A percentile compares a stretch with the other conserved stretches of the same genome.
Evolutionary conservation across 352 stramenopile genomes (phyloP).

Genomic region (Pythium dissimile): DNA sequence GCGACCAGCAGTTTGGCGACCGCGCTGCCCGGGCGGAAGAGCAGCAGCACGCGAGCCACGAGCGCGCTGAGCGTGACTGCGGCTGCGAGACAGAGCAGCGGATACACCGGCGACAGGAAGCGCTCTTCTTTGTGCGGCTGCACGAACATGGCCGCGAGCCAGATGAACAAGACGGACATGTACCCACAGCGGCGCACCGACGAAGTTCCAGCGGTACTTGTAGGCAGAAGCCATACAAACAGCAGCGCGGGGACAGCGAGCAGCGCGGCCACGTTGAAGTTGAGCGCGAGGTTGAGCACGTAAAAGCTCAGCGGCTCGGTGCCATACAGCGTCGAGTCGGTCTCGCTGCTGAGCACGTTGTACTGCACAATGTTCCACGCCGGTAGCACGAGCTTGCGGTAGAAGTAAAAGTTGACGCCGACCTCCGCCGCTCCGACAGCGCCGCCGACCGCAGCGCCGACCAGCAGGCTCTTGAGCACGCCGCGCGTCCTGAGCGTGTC

Average conservation of each 20-base stretch:
- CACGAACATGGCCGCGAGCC: slow-evolving; percentile 91
- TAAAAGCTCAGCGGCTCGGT: slow-evolving; percentile 95
- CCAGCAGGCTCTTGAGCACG: slow-evolving; percentile 46
- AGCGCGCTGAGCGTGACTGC: slow-evolving; percentile 67
- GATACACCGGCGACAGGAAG: slow-evolving; percentile 96
- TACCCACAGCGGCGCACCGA: slow-evolving; percentile 28
- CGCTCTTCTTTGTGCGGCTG: slow-evolving; percentile 98
- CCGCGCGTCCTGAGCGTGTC: slow-evolving; percentile 60
- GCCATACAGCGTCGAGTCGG: slow-evolving; percentile 97
- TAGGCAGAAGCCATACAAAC: slow-evolving; percentile 32
- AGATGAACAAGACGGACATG: slow-evolving; percentile 82
- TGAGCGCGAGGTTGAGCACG: slow-evolving; percentile 94
- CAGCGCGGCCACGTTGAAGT: slow-evolving; percentile 90
- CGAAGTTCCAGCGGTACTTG: slow-evolving; percentile 7
- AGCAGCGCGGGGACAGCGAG: slow-evolving; percentile 53
- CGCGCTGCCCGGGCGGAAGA: slow-evolving; percentile 23
- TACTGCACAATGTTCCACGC: slow-evolving; percentile 95
- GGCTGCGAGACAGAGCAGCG: slow-evolving; percentile 82
- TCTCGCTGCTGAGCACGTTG: slow-evolving; percentile 89
- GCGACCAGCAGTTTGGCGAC: slow-evolving; percentile 25
- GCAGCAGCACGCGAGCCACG: slow-evolving; percentile 28
- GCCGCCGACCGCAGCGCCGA: slow-evolving; percentile 57
- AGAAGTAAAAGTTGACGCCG: slow-evolving; percentile 79
- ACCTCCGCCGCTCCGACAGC: slow-evolving; percentile 78
- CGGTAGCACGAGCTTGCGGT: slow-evolving; percentile 71